These are phyloP conservation scores for Cytospora piceae DNA, from an alignment of 2,329 filamentous ascomycete species.

Conservation along the genomic window DNA sequence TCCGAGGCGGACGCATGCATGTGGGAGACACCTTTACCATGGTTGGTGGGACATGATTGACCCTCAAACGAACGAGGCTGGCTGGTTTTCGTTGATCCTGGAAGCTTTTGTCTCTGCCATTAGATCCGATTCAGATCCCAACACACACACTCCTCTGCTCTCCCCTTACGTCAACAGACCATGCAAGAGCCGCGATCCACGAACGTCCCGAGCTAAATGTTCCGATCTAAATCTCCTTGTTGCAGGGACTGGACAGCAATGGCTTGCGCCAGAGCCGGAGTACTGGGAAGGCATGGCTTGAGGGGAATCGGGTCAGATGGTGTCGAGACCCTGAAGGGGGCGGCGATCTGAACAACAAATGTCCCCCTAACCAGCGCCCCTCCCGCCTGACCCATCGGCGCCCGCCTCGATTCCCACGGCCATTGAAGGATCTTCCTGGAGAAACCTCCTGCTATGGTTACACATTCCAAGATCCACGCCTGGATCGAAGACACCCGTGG, in stretches of 20 bases:
- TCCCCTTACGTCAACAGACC: not conserved
- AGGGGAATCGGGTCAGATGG: not conserved
- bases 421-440: constrained; percentile 1
- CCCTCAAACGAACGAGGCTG: constrained; percentile 13
- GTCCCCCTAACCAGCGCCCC: not conserved
- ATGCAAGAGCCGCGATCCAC: not conserved
- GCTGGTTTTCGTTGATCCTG: constrained; percentile 14
- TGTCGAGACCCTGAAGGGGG: not conserved
- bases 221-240: constrained; percentile 17
- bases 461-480: constrained; percentile 1
- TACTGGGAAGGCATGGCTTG: constrained; percentile 15
- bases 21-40: constrained; percentile 14
- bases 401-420: not conserved
- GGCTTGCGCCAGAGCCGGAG: constrained; percentile 21
- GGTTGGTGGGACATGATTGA: constrained; percentile 22
- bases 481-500: constrained; percentile 2
- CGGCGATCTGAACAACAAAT: not conserved
- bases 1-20: constrained; percentile 16
- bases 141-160: not conserved
- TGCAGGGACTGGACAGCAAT: not conserved
- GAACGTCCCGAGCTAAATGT: constrained; percentile 16
- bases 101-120: constrained; percentile 11
- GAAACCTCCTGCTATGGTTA: not conserved
- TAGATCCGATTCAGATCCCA: not conserved
- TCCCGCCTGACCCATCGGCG: constrained; percentile 2